A percentile compares a stretch with the other conserved stretches of the same genome.
phyloP scores from a whole-genome alignment of 225 moss, liverwort and hornwort genomes.

The Pseudisothecium myosuroides region DNA sequence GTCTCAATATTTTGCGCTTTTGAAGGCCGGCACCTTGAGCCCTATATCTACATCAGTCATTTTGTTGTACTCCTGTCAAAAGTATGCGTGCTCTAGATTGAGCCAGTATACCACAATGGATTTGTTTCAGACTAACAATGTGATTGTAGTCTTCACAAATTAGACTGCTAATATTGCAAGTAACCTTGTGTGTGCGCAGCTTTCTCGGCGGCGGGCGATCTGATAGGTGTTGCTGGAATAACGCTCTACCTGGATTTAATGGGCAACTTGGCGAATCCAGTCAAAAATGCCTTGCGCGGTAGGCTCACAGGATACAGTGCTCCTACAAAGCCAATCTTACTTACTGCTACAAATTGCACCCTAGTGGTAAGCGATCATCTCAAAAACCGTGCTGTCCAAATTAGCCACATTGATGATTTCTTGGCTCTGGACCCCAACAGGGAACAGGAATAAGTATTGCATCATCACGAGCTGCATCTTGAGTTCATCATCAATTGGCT shows the following conservation, averaged over 20 bases:
- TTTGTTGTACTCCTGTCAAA: neutral
- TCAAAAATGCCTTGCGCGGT: neutral
- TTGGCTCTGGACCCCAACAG: neutral
- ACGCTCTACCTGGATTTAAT: neutral
- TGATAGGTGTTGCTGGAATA: neutral
- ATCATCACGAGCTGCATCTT: neutral
- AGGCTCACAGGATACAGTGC: neutral
- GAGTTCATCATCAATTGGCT: neutral
- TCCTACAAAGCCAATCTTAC: neutral
- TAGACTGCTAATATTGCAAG: neutral
- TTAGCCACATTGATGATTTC: neutral
- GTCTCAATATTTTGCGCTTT: neutral
- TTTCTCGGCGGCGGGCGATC: neutral
- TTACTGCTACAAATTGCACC: neutral
- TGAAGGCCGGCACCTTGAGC: neutral
- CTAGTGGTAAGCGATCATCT: neutral
- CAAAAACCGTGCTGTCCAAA: neutral
- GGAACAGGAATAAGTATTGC: too few species aligned
- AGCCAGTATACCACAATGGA: too few species aligned
- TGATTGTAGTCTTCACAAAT: neutral
- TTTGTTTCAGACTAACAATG: too few species aligned
- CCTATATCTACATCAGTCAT: neutral
- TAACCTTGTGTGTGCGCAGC: neutral
- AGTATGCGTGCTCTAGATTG: neutral
- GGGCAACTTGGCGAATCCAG: neutral